Conservation (phyloP, 768 basidiomycete genomes). For the Rhodotorula paludigena region DNA sequence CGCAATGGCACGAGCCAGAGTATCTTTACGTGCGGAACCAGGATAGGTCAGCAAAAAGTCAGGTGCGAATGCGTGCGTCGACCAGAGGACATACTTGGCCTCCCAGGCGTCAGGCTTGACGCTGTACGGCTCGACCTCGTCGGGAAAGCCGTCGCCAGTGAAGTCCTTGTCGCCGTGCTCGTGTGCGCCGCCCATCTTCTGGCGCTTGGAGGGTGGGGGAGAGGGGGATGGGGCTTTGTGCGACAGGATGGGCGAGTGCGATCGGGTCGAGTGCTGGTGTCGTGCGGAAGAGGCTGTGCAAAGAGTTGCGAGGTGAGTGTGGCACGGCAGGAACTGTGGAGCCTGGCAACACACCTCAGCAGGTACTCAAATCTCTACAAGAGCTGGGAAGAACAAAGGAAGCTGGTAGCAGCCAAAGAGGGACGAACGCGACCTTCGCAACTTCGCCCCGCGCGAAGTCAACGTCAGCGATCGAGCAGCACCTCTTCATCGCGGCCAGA, state of each 20-base stretch:
- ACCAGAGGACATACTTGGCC: neutral
- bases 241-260: neutral
- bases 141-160: neutral
- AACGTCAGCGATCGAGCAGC: no score
- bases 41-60: neutral
- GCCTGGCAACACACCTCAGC: no score
- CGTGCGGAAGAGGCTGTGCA: no score
- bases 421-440: no score
- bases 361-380: no score
- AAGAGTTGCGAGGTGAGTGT: no score
- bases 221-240: neutral
- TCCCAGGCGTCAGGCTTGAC: neutral
- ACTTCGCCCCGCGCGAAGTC: no score
- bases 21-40: neutral
- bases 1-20: slow-evolving; percentile 22
- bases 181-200: slow-evolving; percentile 10
- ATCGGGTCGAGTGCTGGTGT: no score
- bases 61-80: neutral
- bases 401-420: no score
- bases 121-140: neutral
- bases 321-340: no score
- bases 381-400: no score
- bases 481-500: no score
- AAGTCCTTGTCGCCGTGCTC: slow-evolving; percentile 4
- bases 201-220: neutral